Conservation (phyloP, 495 filamentous ascomycete genomes). For the Monascus purpureus region DNA sequence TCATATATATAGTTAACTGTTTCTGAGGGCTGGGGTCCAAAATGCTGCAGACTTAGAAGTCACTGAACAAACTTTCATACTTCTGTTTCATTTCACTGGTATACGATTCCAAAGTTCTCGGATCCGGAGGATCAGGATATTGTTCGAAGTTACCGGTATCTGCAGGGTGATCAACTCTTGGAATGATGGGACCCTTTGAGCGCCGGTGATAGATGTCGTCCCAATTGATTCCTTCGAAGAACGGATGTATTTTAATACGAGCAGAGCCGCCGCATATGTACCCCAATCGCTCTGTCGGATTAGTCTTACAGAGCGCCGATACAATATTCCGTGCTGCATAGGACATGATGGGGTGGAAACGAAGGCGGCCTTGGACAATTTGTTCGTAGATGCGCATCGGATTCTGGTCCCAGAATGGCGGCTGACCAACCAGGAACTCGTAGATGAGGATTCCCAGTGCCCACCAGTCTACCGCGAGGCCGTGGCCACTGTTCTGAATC, state of each 20-base stretch:
- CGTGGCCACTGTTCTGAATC: constrained; percentile 89
- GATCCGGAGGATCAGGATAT: constrained; percentile 52
- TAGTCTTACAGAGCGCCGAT: constrained; percentile 72
- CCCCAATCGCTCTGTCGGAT: constrained; percentile 73
- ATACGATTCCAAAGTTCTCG: constrained; percentile 44
- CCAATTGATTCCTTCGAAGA: constrained; percentile 78
- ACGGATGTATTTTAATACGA: constrained; percentile 75
- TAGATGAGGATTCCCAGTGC: constrained; percentile 91
- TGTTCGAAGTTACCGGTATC: constrained; percentile 87
- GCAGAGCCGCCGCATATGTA: constrained; percentile 75
- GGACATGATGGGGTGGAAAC: constrained; percentile 41
- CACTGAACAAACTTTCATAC: constrained; percentile 67
- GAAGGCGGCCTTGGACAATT: constrained; percentile 29
- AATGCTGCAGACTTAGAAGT: constrained; percentile 65
- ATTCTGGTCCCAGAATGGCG: constrained; percentile 93
- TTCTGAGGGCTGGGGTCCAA: too few relatives aligned
- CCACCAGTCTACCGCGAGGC: constrained; percentile 98
- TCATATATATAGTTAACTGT: background rate
- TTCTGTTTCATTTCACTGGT: constrained; percentile 57
- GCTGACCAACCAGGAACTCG: constrained; percentile 90
- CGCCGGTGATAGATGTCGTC: constrained; percentile 60
- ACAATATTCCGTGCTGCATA: constrained; percentile 73
- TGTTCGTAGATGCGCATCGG: constrained; percentile 91
- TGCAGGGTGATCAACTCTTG: constrained; percentile 61
- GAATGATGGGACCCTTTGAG: constrained; percentile 71